phyloP scores from a whole-genome alignment of 1,284 basidiomycete genomes.

The Cryptococcus hybrid region DNA sequence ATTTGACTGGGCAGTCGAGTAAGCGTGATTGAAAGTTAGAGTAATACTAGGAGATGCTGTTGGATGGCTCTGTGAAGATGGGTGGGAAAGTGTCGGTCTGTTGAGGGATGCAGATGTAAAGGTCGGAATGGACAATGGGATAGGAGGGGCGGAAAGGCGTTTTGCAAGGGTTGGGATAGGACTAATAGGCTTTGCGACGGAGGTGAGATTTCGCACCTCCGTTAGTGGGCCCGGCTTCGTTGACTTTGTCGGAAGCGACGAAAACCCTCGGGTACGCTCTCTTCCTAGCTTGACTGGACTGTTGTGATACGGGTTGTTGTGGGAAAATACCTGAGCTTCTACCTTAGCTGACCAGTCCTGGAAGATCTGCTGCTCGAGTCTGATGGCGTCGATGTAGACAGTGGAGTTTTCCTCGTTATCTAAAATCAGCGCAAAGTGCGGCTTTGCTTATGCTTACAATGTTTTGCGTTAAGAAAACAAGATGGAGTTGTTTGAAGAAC shows the following conservation, averaged over 20 bases:
- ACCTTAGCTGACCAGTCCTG: slow-evolving; percentile 29
- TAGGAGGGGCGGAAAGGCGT: slow-evolving; percentile 5
- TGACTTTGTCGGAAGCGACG: too few species aligned
- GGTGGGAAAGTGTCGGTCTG: neutral
- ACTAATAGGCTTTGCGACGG: too few species aligned
- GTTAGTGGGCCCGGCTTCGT: too few species aligned
- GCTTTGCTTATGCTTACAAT: slow-evolving; percentile 36
- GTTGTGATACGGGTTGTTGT: slow-evolving; percentile 15
- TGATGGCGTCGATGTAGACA: slow-evolving; percentile 42
- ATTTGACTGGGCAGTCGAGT: slow-evolving; percentile 6
- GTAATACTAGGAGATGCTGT: neutral
- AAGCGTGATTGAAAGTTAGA: neutral
- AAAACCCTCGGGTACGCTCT: neutral
- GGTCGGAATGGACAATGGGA: slow-evolving; percentile 13
- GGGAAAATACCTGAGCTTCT: slow-evolving; percentile 9
- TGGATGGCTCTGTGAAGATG: neutral
- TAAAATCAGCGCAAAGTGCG: slow-evolving; percentile 4
- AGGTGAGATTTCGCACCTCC: too few species aligned
- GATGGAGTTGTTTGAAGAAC: slow-evolving; percentile 46
- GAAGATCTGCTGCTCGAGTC: slow-evolving; percentile 36
- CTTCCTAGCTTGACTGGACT: slow-evolving; percentile 9
- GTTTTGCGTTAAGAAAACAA: slow-evolving; percentile 50
- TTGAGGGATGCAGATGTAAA: neutral
- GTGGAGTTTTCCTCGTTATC: slow-evolving; percentile 47
- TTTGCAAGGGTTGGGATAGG: slow-evolving; percentile 5